Conservation (phyloP, 2,329 filamentous ascomycete species). For the Purpureocillium takamizusanense region DNA sequence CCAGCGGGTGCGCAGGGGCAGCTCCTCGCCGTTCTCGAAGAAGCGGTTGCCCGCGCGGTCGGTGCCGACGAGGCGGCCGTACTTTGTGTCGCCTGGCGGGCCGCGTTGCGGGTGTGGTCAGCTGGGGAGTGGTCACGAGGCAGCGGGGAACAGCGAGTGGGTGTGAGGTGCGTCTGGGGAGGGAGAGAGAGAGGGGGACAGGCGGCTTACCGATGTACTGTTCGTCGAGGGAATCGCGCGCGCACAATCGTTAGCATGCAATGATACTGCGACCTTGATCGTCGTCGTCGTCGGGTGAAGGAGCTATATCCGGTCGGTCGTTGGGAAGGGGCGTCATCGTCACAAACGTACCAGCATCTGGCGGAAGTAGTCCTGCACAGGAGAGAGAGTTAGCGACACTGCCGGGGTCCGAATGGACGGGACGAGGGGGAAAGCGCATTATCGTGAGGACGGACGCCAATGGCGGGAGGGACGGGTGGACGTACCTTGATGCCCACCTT, state of each 20-base stretch:
- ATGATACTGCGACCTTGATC: neutral
- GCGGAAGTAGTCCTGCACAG: constrained; percentile 72
- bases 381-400: constrained; percentile 4
- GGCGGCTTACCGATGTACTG: neutral
- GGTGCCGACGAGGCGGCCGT: constrained; percentile 72
- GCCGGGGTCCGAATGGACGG: too few relatives aligned
- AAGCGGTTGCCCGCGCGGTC: constrained; percentile 96
- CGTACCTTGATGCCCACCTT: constrained; percentile 79
- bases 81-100: constrained; percentile 85
- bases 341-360: constrained; percentile 81
- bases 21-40: constrained; percentile 91
- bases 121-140: too few relatives aligned
- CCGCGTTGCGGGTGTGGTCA: too few relatives aligned
- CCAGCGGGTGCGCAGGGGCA: constrained; percentile 94
- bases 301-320: too few relatives aligned
- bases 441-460: too few relatives aligned
- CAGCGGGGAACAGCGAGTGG: too few relatives aligned
- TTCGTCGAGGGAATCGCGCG: neutral
- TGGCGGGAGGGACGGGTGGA: neutral
- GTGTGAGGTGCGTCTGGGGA: too few relatives aligned
- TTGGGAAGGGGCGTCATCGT: constrained; percentile 6
- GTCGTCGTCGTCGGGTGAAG: constrained; percentile 12
- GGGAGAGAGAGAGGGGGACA: too few relatives aligned
- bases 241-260: neutral
- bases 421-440: too few relatives aligned